These are phyloP conservation scores for Ilyonectria destructans DNA, from an alignment of 2,329 filamentous ascomycete species.

Conservation along the genomic window DNA sequence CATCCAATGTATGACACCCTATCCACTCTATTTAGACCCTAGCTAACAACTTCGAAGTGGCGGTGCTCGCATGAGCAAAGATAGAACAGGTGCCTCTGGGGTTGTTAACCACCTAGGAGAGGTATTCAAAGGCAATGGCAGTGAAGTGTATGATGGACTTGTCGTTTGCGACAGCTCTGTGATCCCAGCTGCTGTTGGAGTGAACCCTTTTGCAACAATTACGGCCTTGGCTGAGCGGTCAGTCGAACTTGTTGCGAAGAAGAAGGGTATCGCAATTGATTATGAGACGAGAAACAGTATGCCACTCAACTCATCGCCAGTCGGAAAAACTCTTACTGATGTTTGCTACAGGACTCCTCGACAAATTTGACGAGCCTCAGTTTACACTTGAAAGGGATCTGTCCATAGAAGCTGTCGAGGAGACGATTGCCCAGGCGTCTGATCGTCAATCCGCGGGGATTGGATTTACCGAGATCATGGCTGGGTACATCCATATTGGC, in stretches of 20 bases:
- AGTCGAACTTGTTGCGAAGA: conserved; percentile 58
- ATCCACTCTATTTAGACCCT: background rate
- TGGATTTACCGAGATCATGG: conserved; percentile 77
- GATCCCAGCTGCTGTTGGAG: conserved; percentile 75
- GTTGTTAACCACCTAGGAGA: conserved; percentile 75
- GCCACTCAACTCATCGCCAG: conserved; percentile 32
- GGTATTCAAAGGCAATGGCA: conserved; percentile 69
- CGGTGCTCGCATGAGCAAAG: conserved; percentile 75
- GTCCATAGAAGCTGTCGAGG: conserved; percentile 1
- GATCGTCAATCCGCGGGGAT: conserved; percentile 60
- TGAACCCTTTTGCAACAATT: conserved; percentile 80
- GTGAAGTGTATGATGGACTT: conserved; percentile 70
- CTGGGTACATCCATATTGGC: conserved; percentile 69
- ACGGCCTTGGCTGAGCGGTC: conserved; percentile 78
- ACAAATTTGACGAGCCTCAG: conserved; percentile 71
- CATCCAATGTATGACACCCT: conserved; percentile 65
- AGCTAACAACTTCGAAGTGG: conserved; percentile 49
- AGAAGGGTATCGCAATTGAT: conserved; percentile 33
- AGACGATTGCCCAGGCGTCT: conserved; percentile 29
- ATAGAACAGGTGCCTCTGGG: conserved; percentile 71
- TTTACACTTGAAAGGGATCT: conserved; percentile 55
- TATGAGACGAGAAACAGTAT: conserved; percentile 42
- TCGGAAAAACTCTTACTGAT: background rate
- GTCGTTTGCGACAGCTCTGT: conserved; percentile 75
- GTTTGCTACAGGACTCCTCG: conserved; percentile 52